Percentiles rank a stretch among this genome's conserved stretches.
These are phyloP conservation scores for Metschnikowia corniflorae DNA, from an alignment of 805 yeast species.

Conservation along the genomic window DNA sequence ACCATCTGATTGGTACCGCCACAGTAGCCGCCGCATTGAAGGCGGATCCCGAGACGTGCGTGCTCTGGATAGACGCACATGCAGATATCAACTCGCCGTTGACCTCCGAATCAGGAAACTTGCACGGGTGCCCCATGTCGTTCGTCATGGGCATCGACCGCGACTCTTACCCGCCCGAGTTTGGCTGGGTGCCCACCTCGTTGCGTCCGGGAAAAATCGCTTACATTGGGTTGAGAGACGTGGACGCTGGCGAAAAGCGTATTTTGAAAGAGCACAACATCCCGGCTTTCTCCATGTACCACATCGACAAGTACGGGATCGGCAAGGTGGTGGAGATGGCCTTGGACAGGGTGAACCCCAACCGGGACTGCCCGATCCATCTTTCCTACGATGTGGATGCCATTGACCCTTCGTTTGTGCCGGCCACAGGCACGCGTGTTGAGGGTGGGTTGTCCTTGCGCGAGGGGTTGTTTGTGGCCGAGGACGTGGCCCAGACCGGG, in stretches of 20 bases:
- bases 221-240: constrained; percentile 92
- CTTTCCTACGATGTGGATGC: constrained; percentile 95
- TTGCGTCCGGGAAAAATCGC: constrained; percentile 72
- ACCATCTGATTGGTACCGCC: constrained; percentile 93
- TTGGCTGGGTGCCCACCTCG: constrained; percentile 73
- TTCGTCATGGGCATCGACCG: constrained; percentile 80
- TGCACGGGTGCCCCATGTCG: constrained; percentile 96
- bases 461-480: constrained; percentile 90
- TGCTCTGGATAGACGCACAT: constrained; percentile 97
- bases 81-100: constrained; percentile 92
- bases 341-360: constrained; percentile 69
- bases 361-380: constrained; percentile 68
- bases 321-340: constrained; percentile 93
- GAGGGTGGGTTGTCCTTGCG: constrained; percentile 93
- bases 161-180: constrained; percentile 65
- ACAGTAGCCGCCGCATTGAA: constrained; percentile 82
- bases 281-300: constrained; percentile 91
- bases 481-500: constrained; percentile 90
- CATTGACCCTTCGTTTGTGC: constrained; percentile 88
- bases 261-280: constrained; percentile 69
- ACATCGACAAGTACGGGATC: constrained; percentile 90
- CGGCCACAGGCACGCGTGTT: constrained; percentile 97
- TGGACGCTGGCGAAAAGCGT: constrained; percentile 79
- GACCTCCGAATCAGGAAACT: constrained; percentile 81
- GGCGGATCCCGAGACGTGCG: constrained; percentile 80